Evolutionary conservation across 208 protist species (phyloP).

Genomic region (Trypanosomatidae sp.): DNA sequence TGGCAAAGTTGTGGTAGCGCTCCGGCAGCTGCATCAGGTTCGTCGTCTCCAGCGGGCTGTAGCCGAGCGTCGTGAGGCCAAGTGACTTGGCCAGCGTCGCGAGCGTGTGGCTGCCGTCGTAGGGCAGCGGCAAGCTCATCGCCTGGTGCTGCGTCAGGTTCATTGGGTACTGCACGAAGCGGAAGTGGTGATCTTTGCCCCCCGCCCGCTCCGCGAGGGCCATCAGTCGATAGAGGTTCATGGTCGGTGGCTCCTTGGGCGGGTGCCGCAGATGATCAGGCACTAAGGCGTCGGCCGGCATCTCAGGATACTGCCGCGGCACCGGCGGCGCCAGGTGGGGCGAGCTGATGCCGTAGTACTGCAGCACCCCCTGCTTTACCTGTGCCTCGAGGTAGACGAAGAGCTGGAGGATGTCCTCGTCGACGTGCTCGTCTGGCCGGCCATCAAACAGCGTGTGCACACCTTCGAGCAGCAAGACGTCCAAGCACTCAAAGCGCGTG

Average conservation of each 20-base stretch:
- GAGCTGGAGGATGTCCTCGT: constrained; percentile 81
- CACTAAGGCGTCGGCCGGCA: constrained; percentile 79
- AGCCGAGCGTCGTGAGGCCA: constrained; percentile 72
- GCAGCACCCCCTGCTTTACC: constrained; percentile 67
- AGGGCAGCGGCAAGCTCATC: constrained; percentile 71
- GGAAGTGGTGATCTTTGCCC: constrained; percentile 70
- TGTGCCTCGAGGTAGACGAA: constrained; percentile 86
- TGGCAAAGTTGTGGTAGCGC: constrained; percentile 90
- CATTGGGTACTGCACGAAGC: constrained; percentile 88
- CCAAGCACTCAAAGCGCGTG: constrained; percentile 81
- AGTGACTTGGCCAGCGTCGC: constrained; percentile 58
- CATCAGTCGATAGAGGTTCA: constrained; percentile 81
- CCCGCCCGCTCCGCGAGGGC: constrained; percentile 58
- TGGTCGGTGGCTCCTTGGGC: constrained; percentile 40
- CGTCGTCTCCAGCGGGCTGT: constrained; percentile 82
- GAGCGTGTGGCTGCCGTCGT: constrained; percentile 84
- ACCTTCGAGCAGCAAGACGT: constrained; percentile 77
- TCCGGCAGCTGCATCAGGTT: constrained; percentile 85
- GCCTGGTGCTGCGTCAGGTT: constrained; percentile 85
- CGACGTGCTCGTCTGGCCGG: constrained; percentile 64
- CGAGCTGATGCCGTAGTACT: constrained; percentile 87
- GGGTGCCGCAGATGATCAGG: constrained; percentile 68
- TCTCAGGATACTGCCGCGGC: constrained; percentile 54
- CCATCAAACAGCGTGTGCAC: constrained; percentile 85
- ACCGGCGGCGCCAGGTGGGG: constrained; percentile 73